These are phyloP conservation scores for Debaryomyces psychrophilus DNA, from an alignment of 1,139 yeast genomes.

Conservation along the genomic window DNA sequence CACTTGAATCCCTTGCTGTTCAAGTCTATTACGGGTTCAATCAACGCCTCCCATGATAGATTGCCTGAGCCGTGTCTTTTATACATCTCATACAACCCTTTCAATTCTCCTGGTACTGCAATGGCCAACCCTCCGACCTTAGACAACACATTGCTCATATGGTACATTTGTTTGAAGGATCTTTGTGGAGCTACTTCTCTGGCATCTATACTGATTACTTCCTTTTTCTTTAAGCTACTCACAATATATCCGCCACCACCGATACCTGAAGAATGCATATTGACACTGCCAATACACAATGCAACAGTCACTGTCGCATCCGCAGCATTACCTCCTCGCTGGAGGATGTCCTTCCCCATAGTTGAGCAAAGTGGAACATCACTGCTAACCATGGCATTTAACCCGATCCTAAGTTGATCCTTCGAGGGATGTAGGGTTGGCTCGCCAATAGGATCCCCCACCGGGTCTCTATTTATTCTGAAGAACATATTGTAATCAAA, in stretches of 20 bases:
- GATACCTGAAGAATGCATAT: conserved; percentile 84
- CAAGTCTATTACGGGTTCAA: conserved; percentile 73
- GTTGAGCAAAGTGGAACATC: conserved; percentile 75
- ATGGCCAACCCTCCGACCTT: conserved; percentile 82
- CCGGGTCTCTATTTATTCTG: conserved; percentile 24
- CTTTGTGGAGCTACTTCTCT: conserved; percentile 81
- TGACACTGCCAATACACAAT: conserved; percentile 81
- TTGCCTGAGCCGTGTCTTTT: conserved; percentile 68
- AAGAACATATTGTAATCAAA: conserved; percentile 9
- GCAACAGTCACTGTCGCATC: conserved; percentile 93
- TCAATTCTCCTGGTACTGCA: conserved; percentile 88
- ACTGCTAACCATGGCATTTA: conserved; percentile 70
- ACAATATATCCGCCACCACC: conserved; percentile 91
- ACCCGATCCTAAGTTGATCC: conserved; percentile 33
- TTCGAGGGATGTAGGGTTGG: conserved; percentile 40
- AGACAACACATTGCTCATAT: conserved; percentile 45
- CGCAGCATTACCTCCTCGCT: conserved; percentile 76
- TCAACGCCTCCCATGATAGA: conserved; percentile 69
- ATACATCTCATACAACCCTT: conserved; percentile 70
- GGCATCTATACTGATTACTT: conserved; percentile 73
- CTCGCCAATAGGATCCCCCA: conserved; percentile 33
- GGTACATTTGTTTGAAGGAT: conserved; percentile 70
- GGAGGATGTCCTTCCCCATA: conserved; percentile 64
- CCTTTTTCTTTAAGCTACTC: conserved; percentile 46
- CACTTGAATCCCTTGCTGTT: conserved; percentile 71